These are phyloP conservation scores for Cochlearia excelsa DNA, from an alignment of 345 rosid species.

Conservation along the genomic window DNA sequence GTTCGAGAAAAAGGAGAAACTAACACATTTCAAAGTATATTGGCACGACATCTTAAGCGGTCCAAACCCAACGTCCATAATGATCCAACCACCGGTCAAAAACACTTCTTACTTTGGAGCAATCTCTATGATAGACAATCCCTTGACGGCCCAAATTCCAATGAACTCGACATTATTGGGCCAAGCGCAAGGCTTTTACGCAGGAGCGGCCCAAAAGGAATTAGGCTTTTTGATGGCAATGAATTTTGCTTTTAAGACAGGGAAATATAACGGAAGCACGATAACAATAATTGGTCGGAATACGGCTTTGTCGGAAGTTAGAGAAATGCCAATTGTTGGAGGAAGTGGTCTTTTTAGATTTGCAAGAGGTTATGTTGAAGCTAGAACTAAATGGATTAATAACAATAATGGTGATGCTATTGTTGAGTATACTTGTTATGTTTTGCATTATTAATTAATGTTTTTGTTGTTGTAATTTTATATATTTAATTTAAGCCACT, in stretches of 20 bases:
- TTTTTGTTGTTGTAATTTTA: constrained; percentile 2
- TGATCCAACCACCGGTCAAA: constrained; percentile 29
- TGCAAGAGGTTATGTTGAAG: constrained; percentile 58
- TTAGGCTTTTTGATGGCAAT: constrained; percentile 47
- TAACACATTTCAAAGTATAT: constrained; percentile 48
- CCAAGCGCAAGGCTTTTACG: constrained; percentile 59
- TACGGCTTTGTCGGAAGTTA: constrained; percentile 33
- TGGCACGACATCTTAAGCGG: constrained; percentile 53
- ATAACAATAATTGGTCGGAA: constrained; percentile 57
- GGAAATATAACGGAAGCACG: constrained; percentile 41
- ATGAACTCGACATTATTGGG: constrained; percentile 51
- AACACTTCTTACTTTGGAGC: constrained; percentile 41
- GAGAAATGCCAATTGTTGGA: constrained; percentile 65
- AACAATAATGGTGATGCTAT: constrained; percentile 30
- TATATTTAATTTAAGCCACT: constrained; percentile 7
- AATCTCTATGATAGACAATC: constrained; percentile 52
- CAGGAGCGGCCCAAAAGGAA: constrained; percentile 43
- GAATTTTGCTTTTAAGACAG: constrained; percentile 48
- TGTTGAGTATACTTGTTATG: constrained; percentile 44
- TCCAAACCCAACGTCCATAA: constrained; percentile 38
- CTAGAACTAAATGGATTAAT: constrained; percentile 39
- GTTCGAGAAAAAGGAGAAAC: constrained; percentile 43
- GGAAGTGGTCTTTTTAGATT: constrained; percentile 65
- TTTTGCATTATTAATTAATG: constrained; percentile 41
- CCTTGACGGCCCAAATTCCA: constrained; percentile 50